Base-by-base conservation (phyloP, 495 filamentous ascomycete genomes). In the Penicillium tannophilum region DNA sequence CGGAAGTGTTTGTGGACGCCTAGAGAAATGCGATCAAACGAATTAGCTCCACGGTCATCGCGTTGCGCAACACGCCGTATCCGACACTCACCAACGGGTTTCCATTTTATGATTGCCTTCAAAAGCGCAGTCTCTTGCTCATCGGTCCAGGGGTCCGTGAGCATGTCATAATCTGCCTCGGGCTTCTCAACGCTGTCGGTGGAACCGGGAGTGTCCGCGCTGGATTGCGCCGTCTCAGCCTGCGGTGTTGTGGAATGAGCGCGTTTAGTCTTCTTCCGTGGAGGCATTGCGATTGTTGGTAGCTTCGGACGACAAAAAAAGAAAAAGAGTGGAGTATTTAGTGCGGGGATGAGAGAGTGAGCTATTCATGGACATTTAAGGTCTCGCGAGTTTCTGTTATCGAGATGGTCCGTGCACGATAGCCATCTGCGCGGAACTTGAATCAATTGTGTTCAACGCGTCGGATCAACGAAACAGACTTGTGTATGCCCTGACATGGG, bases 1-100 rank as follows among this genome's bases (percentile, higher is more conserved):
- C 91, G 90, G 71, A 98, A 98, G 75, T 98, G 93, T 73, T 95
- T 98, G 77, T 98, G 93, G 79, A 98, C 88, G 50, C 93, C 93
- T 97, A 19, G 6, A 31, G 19, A 5, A 41, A 24, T 42, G 12
- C 24, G 49, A 16, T 31, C 30, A 20, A 50, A 35, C 11, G 39
- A 6, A 42, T 63, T 53, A 65, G 52, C 26, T 49, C 26, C 46
- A 17, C n/a, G 10, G 19, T 28, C 20, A 14, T 26, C 20, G 23
- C 46, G 9, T 43, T 30, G 20, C 33, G 23, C 20, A 31, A 2
- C 9, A 24, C n/a, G 16, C 19, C 36, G 23, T 14, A 30, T 54
- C 16, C 6, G 11, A 31, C 14, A 79, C 80, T 69, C 68, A 93
- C 93, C 94, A 60, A 93, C 92, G 42, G 94, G 94, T 68, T 98